These are phyloP conservation scores for Epicoccum nigrum DNA, from an alignment of 2,329 filamentous ascomycete genomes.

Conservation along the genomic window DNA sequence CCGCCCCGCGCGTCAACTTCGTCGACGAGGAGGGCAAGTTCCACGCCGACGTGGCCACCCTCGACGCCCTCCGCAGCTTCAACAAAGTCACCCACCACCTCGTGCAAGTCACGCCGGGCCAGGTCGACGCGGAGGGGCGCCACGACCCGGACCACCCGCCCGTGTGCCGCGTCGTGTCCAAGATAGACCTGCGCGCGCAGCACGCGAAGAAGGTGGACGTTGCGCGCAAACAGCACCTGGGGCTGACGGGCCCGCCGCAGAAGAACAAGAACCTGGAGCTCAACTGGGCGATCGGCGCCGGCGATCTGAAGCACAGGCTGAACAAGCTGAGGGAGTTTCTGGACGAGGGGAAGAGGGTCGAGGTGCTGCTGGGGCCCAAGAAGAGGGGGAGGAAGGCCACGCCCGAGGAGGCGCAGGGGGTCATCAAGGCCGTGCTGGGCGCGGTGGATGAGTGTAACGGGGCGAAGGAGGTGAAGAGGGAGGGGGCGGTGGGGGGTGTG, in stretches of 20 bases:
- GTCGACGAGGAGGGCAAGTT: constrained; percentile 51
- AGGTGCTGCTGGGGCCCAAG: constrained; percentile 74
- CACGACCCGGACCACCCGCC: constrained; percentile 56
- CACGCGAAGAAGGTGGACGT: constrained; percentile 54
- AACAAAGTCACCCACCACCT: constrained; percentile 60
- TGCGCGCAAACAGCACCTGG: constrained; percentile 50
- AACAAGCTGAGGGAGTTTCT: constrained; percentile 69
- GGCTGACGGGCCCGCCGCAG: constrained; percentile 36
- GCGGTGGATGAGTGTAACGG: constrained; percentile 49
- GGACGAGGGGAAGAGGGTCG: constrained; percentile 74
- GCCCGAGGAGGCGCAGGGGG: constrained; percentile 60
- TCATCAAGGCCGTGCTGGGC: constrained; percentile 61
- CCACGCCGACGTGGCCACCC: constrained; percentile 36
- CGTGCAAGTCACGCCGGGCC: constrained; percentile 53
- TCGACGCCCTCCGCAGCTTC: constrained; percentile 51
- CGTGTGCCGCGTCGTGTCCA: constrained; percentile 74
- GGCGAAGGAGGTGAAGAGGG: constrained; percentile 31
- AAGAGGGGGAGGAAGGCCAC: constrained; percentile 66
- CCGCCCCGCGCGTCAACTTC: constrained; percentile 51
- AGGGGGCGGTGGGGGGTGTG: constrained; percentile 39
- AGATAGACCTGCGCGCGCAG: constrained; percentile 55
- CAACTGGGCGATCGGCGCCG: constrained; percentile 81
- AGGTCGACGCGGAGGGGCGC: constrained; percentile 28
- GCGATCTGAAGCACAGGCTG: constrained; percentile 71
- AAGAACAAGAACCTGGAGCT: constrained; percentile 92